phyloP scores from a whole-genome alignment of 1,284 basidiomycete species.

The Puccinia polysora region DNA sequence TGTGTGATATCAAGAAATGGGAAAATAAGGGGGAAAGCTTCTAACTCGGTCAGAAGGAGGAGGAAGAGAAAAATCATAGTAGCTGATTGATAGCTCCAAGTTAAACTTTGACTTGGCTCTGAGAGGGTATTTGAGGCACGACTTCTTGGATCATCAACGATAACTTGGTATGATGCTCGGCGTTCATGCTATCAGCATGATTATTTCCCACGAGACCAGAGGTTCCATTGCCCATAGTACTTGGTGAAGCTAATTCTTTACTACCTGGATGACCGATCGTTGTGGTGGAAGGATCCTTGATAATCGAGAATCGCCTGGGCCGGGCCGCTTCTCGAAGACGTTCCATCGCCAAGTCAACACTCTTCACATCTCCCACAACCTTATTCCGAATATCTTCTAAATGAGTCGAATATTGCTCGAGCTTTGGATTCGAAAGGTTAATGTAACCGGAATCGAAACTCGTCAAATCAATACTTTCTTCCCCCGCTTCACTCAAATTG shows the following conservation, averaged over 20 bases:
- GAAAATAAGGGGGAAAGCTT: no score
- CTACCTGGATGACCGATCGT: not conserved
- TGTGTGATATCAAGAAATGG: no score
- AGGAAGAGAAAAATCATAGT: no score
- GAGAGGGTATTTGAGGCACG: not conserved
- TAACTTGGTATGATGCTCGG: not conserved
- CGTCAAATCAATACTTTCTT: not conserved
- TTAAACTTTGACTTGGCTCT: not conserved
- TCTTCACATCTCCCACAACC: constrained; percentile 10
- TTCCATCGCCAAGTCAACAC: constrained; percentile 36
- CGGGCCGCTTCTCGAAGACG: constrained; percentile 31
- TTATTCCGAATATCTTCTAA: constrained; percentile 7
- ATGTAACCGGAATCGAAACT: constrained; percentile 1
- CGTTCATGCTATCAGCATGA: no score
- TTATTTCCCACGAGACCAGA: not conserved
- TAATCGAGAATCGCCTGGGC: constrained; percentile 13
- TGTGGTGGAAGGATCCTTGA: not conserved
- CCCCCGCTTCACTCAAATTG: not conserved
- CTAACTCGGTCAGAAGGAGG: no score
- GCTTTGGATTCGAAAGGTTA: not conserved
- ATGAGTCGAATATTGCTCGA: not conserved
- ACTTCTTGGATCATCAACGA: constrained; percentile 10
- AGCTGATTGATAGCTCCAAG: no score
- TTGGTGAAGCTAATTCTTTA: no score
- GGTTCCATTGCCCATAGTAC: no score